Conservation (phyloP, 1,139 yeast genomes). For the Scheffersomyces lignicola region DNA sequence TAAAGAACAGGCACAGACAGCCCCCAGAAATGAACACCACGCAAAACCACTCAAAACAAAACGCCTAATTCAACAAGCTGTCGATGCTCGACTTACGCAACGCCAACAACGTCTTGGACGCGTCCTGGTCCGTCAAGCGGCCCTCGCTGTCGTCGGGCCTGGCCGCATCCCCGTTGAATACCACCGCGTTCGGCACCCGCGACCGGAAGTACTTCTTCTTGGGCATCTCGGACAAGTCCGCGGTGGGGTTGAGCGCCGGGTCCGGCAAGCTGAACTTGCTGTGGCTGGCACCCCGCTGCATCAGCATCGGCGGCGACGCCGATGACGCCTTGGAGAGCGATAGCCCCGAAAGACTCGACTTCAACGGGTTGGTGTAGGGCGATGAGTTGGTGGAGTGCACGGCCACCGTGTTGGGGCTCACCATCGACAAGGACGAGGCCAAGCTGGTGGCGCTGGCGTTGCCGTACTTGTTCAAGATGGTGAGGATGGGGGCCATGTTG, state of each 20-base stretch:
- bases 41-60: constrained; percentile 9
- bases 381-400: constrained; percentile 22
- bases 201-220: constrained; percentile 28
- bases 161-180: constrained; percentile 11
- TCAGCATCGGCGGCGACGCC: constrained; percentile 7
- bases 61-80: constrained; percentile 38
- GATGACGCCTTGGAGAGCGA: constrained; percentile 3
- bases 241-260: constrained; percentile 31
- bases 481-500: constrained; percentile 39
- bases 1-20: neutral
- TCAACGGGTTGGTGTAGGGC: constrained; percentile 25
- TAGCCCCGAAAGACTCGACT: constrained; percentile 12
- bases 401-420: constrained; percentile 14
- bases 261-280: constrained; percentile 37
- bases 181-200: constrained; percentile 20
- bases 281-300: neutral
- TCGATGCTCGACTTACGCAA: constrained; percentile 47
- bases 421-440: constrained; percentile 5
- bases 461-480: constrained; percentile 27
- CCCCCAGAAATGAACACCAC: neutral
- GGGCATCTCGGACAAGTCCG: constrained; percentile 21
- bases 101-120: constrained; percentile 43
- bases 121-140: constrained; percentile 30
- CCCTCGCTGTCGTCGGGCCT: constrained; percentile 10
- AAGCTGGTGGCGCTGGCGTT: constrained; percentile 2